Conservation (phyloP, 768 basidiomycete genomes). For the Udeniomyces megalosporus region DNA sequence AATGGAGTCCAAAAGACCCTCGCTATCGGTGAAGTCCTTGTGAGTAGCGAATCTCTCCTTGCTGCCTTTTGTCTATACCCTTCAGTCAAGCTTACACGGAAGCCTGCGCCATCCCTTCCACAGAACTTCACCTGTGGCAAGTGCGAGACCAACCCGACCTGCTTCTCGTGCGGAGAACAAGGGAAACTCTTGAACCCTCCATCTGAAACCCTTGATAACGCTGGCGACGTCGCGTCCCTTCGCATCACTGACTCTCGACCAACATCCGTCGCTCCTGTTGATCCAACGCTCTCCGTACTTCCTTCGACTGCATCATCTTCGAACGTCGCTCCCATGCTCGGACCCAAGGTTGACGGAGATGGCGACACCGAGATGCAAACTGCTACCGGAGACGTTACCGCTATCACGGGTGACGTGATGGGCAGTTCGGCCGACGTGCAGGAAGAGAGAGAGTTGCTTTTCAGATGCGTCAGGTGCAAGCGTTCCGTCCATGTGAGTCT, state of each 20-base stretch:
- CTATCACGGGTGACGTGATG: slow-evolving; percentile 31
- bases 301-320: background rate
- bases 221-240: background rate
- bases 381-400: background rate
- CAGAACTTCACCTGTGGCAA: background rate
- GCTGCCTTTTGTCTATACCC: background rate
- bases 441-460: slow-evolving; percentile 36
- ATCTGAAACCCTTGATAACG: background rate
- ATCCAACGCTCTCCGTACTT: background rate
- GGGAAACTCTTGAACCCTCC: too few species aligned
- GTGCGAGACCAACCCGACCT: too few species aligned
- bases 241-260: background rate
- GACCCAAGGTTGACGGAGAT: slow-evolving; percentile 48
- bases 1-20: background rate
- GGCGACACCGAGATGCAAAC: slow-evolving; percentile 18
- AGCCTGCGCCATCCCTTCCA: background rate
- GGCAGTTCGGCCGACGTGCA: too few species aligned
- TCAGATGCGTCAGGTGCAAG: slow-evolving; percentile 70
- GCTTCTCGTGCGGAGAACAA: too few species aligned
- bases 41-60: slow-evolving; percentile 4
- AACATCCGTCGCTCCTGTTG: background rate
- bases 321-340: background rate
- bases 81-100: too few species aligned
- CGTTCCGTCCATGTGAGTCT: slow-evolving; percentile 58
- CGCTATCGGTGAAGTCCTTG: background rate